Percentiles rank a stretch among this genome's conserved stretches.
Evolutionary conservation across 495 filamentous ascomycete species (phyloP).

Genomic region (Cudoniella acicularis): DNA sequence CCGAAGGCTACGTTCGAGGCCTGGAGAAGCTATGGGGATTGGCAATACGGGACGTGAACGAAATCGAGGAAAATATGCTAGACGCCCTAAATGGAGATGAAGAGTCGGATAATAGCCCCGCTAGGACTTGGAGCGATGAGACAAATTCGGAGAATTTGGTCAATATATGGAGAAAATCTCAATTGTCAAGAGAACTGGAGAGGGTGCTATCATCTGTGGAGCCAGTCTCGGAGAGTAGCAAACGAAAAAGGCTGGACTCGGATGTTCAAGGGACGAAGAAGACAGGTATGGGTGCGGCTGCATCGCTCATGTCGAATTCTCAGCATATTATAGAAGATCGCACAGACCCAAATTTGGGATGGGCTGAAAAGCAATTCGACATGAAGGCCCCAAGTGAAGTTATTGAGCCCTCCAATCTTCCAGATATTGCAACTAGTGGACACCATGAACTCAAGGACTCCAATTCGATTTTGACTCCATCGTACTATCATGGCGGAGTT

Average conservation of each 20-base stretch:
- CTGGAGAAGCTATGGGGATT: constrained; percentile 47
- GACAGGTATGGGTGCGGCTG: constrained; percentile 7
- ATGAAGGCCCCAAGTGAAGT: background rate
- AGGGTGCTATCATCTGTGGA: constrained; percentile 45
- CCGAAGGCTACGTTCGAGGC: constrained; percentile 59
- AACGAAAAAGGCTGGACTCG: constrained; percentile 24
- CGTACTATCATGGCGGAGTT: constrained; percentile 36
- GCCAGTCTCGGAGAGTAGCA: constrained; percentile 13
- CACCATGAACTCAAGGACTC: background rate
- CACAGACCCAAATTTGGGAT: background rate
- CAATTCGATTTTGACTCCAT: constrained; percentile 28
- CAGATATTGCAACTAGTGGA: background rate
- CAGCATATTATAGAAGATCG: background rate
- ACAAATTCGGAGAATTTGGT: constrained; percentile 49
- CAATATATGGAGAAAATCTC: constrained; percentile 54
- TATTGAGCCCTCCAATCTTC: background rate
- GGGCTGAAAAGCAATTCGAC: background rate
- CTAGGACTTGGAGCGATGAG: constrained; percentile 43
- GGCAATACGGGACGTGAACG: constrained; percentile 26
- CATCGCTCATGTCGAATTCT: background rate
- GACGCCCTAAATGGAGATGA: constrained; percentile 13
- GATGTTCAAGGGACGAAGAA: constrained; percentile 38
- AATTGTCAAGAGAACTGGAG: constrained; percentile 50
- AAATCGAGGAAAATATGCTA: constrained; percentile 21
- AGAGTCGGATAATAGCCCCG: constrained; percentile 1